phyloP scores from a whole-genome alignment of 2,329 filamentous ascomycete genomes.

The Aspergillus texensis region DNA sequence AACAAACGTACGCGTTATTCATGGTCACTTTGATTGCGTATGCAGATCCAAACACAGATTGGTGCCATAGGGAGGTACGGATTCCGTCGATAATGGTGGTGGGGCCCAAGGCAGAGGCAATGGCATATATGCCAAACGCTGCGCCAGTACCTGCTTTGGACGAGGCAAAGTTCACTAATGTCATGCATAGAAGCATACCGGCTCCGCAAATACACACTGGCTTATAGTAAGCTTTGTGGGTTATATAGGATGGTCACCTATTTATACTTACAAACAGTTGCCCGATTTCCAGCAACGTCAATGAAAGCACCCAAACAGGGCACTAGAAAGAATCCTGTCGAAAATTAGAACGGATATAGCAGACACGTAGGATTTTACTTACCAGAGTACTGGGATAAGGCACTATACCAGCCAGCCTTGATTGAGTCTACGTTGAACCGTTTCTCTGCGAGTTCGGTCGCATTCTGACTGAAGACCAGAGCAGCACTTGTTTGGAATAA shows the following conservation, averaged over 20 bases:
- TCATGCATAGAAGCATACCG: constrained; percentile 58
- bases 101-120: constrained; percentile 59
- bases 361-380: neutral
- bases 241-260: neutral
- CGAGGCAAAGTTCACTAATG: constrained; percentile 56
- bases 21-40: constrained; percentile 64
- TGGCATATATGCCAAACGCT: constrained; percentile 62
- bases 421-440: constrained; percentile 59
- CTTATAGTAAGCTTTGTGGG: constrained; percentile 24
- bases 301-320: constrained; percentile 60
- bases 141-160: constrained; percentile 58
- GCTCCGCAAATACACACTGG: constrained; percentile 48
- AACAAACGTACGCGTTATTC: constrained; percentile 54
- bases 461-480: constrained; percentile 58
- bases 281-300: constrained; percentile 58
- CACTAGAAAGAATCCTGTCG: constrained; percentile 57
- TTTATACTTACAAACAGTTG: constrained; percentile 44
- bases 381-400: constrained; percentile 58
- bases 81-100: constrained; percentile 64
- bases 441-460: constrained; percentile 63
- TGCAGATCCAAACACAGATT: constrained; percentile 62
- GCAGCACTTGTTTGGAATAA: constrained; percentile 62
- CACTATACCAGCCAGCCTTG: constrained; percentile 63
- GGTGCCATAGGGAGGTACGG: constrained; percentile 62
- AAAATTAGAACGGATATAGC: neutral